Evolutionary conservation across 2,329 filamentous ascomycete genomes (phyloP).

Genomic region (Xylaria sp.): DNA sequence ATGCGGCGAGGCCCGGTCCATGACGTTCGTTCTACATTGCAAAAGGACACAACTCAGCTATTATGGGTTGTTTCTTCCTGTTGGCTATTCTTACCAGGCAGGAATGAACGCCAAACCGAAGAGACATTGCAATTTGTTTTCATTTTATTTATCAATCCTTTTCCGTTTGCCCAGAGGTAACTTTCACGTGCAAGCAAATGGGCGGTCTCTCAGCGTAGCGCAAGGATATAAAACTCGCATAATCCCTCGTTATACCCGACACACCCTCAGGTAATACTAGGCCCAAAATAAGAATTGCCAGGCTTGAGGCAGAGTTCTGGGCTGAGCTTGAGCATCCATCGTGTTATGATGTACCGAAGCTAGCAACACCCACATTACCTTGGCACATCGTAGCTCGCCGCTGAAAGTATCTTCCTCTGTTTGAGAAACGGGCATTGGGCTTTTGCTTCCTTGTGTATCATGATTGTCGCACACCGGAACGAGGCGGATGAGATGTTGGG

Average conservation of each 20-base stretch:
- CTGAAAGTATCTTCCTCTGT: neutral
- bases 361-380: constrained; percentile 9
- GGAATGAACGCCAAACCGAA: neutral
- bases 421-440: constrained; percentile 1
- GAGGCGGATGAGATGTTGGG: neutral
- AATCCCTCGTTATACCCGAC: neutral
- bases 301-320: neutral
- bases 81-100: neutral
- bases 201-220: neutral
- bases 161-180: neutral
- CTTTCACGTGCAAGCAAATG: neutral
- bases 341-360: constrained; percentile 25
- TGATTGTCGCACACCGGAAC: neutral
- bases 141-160: neutral
- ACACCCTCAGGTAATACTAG: neutral
- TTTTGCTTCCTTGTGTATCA: constrained; percentile 8
- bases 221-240: neutral
- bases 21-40: constrained; percentile 17
- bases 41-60: constrained; percentile 20
- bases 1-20: constrained; percentile 23
- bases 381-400: neutral
- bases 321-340: constrained; percentile 20
- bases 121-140: neutral
- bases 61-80: constrained; percentile 16
- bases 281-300: constrained; percentile 12